A percentile compares a stretch with the other conserved stretches of the same genome.
phyloP scores from a whole-genome alignment of 1,284 basidiomycete species.

The Stereum hirsutum region DNA sequence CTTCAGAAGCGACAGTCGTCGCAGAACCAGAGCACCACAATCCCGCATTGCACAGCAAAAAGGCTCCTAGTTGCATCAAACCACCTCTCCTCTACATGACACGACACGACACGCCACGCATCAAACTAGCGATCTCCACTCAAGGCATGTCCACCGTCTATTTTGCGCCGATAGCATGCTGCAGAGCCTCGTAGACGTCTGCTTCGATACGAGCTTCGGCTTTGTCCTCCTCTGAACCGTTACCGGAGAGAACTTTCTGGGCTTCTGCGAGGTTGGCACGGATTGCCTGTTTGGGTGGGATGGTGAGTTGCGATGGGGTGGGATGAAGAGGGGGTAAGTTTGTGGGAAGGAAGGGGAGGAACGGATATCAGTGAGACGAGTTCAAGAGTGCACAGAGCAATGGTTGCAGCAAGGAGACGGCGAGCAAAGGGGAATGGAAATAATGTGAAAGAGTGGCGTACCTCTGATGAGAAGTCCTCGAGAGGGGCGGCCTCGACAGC shows the following conservation, averaged over 20 bases:
- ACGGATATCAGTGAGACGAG: no score
- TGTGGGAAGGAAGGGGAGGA: no score
- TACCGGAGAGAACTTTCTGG: constrained; percentile 72
- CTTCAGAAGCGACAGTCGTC: no score
- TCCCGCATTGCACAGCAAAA: no score
- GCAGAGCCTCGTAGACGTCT: constrained; percentile 93
- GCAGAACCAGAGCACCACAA: no score
- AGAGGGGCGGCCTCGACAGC: constrained; percentile 94
- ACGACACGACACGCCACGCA: no score
- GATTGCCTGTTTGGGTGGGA: constrained; percentile 54
- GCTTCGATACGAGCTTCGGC: constrained; percentile 92
- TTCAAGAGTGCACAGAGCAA: no score
- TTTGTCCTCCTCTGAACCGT: constrained; percentile 89
- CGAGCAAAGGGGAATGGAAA: not conserved
- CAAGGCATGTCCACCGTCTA: constrained; percentile 26
- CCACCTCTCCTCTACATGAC: no score
- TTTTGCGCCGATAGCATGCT: constrained; percentile 69
- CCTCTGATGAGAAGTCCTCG: constrained; percentile 85
- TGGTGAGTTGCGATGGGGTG: not conserved
- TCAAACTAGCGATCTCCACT: no score
- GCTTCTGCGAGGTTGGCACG: constrained; percentile 89
- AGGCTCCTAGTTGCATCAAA: no score
- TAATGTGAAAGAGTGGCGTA: constrained; percentile 19
- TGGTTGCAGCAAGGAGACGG: no score
- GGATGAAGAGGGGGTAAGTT: not conserved